These are phyloP conservation scores for Colletotrichum acutatum DNA, from an alignment of 2,329 filamentous ascomycete genomes.

Conservation along the genomic window DNA sequence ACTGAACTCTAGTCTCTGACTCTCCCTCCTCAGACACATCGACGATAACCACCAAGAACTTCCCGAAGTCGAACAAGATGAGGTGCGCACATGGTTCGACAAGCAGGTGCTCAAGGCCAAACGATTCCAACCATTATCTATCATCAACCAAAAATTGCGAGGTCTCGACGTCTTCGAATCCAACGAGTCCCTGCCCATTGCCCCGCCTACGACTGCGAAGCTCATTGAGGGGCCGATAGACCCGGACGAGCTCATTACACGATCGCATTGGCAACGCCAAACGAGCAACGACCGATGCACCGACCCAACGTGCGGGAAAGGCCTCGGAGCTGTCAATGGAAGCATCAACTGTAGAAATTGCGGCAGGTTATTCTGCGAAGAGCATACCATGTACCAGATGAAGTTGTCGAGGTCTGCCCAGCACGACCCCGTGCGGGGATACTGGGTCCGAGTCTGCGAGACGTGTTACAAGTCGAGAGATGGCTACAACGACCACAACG, in stretches of 20 bases:
- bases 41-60: conserved; percentile 93
- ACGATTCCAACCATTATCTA: conserved; percentile 88
- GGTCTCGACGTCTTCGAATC: conserved; percentile 94
- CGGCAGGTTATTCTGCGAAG: conserved; percentile 93
- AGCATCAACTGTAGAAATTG: conserved; percentile 95
- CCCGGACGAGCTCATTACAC: conserved; percentile 89
- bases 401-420: conserved; percentile 89
- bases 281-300: conserved; percentile 83
- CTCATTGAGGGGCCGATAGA: conserved; percentile 65
- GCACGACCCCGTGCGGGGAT: conserved; percentile 88
- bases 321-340: conserved; percentile 81
- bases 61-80: conserved; percentile 87
- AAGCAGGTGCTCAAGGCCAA: conserved; percentile 94
- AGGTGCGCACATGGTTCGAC: conserved; percentile 97
- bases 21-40: conserved; percentile 60
- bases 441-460: conserved; percentile 96
- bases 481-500: conserved; percentile 91
- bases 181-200: conserved; percentile 72
- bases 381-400: conserved; percentile 99
- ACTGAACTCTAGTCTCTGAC: conserved; percentile 27
- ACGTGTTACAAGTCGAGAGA: conserved; percentile 98
- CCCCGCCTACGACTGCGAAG: conserved; percentile 47
- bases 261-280: conserved; percentile 87
- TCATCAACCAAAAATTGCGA: conserved; percentile 93
- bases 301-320: conserved; percentile 86